phyloP scores from a whole-genome alignment of 495 filamentous ascomycete species.

The Staphylotrichum tortipilum region DNA sequence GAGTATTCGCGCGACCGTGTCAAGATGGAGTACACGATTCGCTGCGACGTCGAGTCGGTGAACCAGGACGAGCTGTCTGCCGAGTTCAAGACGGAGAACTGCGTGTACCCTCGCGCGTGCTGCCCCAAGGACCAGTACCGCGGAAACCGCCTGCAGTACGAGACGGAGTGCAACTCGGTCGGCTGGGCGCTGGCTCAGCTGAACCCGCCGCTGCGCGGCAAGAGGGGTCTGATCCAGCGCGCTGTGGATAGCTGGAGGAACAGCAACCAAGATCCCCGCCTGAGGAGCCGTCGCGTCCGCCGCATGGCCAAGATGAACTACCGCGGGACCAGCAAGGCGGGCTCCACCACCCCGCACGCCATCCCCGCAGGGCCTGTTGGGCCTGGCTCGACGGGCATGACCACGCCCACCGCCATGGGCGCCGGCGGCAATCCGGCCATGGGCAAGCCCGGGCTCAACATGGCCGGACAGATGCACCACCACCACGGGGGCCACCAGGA shows the following conservation, averaged over 20 bases:
- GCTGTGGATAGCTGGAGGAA: constrained; percentile 98
- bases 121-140: constrained; percentile 92
- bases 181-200: constrained; percentile 93
- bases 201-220: constrained; percentile 82
- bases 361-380: constrained; percentile 29
- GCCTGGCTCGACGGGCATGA: constrained; percentile 48
- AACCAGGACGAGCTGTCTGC: constrained; percentile 73
- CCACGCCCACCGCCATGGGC: constrained; percentile 39
- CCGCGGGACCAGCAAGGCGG: constrained; percentile 50
- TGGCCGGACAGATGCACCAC: constrained; percentile 48
- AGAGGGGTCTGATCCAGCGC: constrained; percentile 90
- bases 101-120: constrained; percentile 93
- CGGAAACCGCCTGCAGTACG: constrained; percentile 89
- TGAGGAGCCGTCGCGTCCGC: constrained; percentile 84
- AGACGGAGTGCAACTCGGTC: constrained; percentile 97
- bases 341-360: constrained; percentile 35
- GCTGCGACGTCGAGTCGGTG: constrained; percentile 95
- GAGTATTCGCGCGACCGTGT: constrained; percentile 96
- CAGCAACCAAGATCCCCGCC: constrained; percentile 88
- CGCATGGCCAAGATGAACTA: constrained; percentile 92
- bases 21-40: constrained; percentile 99
- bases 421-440: constrained; percentile 38
- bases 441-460: constrained; percentile 50
- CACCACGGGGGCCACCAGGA: constrained; percentile 68
- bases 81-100: constrained; percentile 96